Evolutionary conservation across 352 stramenopile species (phyloP).

Genomic region (Pythium rishiriense): DNA sequence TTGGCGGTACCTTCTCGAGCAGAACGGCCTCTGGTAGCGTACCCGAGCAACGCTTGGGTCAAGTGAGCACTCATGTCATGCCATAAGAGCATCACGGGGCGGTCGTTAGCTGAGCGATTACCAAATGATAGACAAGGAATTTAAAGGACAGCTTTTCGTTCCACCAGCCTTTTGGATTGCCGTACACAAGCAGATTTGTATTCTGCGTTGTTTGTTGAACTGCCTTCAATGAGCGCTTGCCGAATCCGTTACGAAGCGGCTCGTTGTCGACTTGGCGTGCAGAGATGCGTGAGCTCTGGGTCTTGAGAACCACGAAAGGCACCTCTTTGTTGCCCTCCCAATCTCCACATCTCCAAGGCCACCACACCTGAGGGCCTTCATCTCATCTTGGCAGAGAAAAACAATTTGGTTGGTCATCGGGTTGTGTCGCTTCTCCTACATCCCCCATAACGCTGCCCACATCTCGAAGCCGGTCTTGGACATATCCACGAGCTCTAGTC

Average conservation of each 20-base stretch:
- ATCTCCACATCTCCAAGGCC: constrained; percentile 12
- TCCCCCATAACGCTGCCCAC: constrained; percentile 10
- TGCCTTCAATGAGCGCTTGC: neutral
- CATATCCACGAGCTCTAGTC: constrained; percentile 5
- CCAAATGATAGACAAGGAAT: constrained; percentile 22
- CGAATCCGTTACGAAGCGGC: constrained; percentile 4
- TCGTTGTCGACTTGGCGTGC: neutral
- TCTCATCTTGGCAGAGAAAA: constrained; percentile 6
- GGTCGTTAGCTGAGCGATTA: neutral
- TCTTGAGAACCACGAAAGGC: constrained; percentile 6
- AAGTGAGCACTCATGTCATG: constrained; percentile 21
- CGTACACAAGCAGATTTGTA: constrained; percentile 1
- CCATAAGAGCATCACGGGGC: constrained; percentile 19
- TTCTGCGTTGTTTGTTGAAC: neutral
- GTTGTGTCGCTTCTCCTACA: constrained; percentile 9
- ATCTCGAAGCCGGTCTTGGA: constrained; percentile 3
- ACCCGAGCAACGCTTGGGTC: neutral
- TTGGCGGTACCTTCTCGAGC: constrained; percentile 2
- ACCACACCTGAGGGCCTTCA: constrained; percentile 1
- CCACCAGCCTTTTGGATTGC: constrained; percentile 22
- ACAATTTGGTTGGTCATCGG: constrained; percentile 3
- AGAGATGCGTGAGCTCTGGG: neutral
- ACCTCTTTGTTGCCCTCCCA: constrained; percentile 18
- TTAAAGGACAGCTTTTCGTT: constrained; percentile 11
- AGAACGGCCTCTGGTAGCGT: neutral